phyloP scores from a whole-genome alignment of 371 early-diverging fungal species.

The Chytridium lagenaria region DNA sequence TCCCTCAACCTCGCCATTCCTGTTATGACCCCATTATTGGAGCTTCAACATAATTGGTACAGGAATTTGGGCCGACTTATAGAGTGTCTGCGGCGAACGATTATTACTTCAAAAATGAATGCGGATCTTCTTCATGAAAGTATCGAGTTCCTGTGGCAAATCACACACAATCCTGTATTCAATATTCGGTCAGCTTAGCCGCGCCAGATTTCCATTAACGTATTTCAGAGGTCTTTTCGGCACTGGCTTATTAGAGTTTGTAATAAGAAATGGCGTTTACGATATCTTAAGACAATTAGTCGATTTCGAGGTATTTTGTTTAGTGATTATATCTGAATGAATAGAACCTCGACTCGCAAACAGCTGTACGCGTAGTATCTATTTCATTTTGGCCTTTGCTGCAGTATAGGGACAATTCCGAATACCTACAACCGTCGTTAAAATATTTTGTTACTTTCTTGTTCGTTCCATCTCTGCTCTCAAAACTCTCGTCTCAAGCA shows the following conservation, averaged over 20 bases:
- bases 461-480: not conserved
- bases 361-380: not conserved
- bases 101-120: no score
- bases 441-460: not conserved
- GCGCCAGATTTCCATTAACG: no score
- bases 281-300: not conserved
- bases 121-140: no score
- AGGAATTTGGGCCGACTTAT: no score
- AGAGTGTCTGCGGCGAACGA: no score
- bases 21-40: no score
- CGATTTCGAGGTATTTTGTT: not conserved
- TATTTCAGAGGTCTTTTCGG: no score
- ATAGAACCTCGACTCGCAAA: not conserved
- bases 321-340: not conserved
- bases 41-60: no score
- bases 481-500: not conserved
- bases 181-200: no score
- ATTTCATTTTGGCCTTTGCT: not conserved
- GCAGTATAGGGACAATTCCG: not conserved
- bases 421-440: not conserved
- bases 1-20: slow-evolving; percentile 1
- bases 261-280: not conserved
- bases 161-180: no score
- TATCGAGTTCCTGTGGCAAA: no score
- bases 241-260: no score